Evolutionary conservation across 352 stramenopile genomes (phyloP).

Genomic region (Pythium brachiatum): DNA sequence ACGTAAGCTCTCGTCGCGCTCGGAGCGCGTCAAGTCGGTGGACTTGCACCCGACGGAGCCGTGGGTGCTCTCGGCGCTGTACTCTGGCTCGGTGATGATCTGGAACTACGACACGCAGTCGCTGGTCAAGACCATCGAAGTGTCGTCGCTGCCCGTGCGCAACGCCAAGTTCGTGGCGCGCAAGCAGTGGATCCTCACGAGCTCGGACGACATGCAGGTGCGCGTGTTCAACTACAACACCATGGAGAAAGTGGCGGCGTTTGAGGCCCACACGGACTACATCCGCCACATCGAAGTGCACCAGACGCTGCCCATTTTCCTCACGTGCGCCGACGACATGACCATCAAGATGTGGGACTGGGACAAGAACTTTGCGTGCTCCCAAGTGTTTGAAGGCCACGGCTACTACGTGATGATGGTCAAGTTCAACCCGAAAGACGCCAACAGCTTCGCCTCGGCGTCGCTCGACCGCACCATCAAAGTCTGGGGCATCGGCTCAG

Average conservation of each 20-base stretch:
- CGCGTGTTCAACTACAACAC: conserved; percentile 99
- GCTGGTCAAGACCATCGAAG: conserved; percentile 97
- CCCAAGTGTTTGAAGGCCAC: conserved; percentile 91
- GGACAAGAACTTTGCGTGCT: conserved; percentile 81
- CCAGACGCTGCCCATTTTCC: conserved; percentile 94
- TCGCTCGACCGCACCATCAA: conserved; percentile 98
- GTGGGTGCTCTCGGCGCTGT: conserved; percentile 97
- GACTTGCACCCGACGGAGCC: conserved; percentile 98
- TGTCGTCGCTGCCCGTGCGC: conserved; percentile 94
- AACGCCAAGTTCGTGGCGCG: conserved; percentile 93
- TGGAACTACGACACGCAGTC: conserved; percentile 97
- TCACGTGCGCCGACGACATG: conserved; percentile 98
- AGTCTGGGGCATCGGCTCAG: conserved; percentile 91
- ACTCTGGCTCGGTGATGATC: conserved; percentile 98
- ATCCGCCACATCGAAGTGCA: conserved; percentile 97
- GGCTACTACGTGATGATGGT: conserved; percentile 99
- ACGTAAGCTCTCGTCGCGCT: conserved; percentile 94
- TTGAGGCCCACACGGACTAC: conserved; percentile 99
- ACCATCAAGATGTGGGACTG: conserved; percentile 99
- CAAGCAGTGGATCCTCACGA: conserved; percentile 97
- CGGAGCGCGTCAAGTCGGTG: conserved; percentile 98
- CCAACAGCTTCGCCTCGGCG: conserved; percentile 97
- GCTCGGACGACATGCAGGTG: conserved; percentile 96
- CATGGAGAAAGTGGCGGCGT: conserved; percentile 94
- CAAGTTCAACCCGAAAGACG: conserved; percentile 99